phyloP scores from a whole-genome alignment of 805 yeast species.

The Millerozyma acaciae region DNA sequence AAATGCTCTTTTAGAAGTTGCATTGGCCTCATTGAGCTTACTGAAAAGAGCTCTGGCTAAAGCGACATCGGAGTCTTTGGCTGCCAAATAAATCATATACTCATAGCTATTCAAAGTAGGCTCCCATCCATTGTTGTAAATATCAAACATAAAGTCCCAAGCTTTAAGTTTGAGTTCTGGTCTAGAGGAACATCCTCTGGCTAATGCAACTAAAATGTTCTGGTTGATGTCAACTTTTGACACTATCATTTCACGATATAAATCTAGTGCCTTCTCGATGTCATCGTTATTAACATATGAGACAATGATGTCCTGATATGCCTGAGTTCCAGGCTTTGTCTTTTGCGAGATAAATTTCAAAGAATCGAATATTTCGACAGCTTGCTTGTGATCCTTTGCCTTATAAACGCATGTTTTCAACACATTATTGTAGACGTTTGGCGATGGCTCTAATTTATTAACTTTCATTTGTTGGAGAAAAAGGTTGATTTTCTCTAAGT shows the following conservation, averaged over 20 bases:
- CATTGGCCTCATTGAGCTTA: slow-evolving; percentile 35
- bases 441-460: slow-evolving; percentile 38
- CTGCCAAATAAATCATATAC: slow-evolving; percentile 71
- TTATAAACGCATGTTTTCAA: slow-evolving; percentile 58
- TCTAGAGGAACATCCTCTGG: slow-evolving; percentile 63
- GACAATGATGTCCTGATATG: slow-evolving; percentile 71
- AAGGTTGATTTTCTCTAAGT: slow-evolving; percentile 36
- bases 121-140: slow-evolving; percentile 43
- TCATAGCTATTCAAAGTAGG: slow-evolving; percentile 52
- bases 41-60: slow-evolving; percentile 65
- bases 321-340: slow-evolving; percentile 62
- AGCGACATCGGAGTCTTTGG: slow-evolving; percentile 72
- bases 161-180: slow-evolving; percentile 50
- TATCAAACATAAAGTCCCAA: slow-evolving; percentile 74
- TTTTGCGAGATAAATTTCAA: slow-evolving; percentile 73
- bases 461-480: slow-evolving; percentile 35
- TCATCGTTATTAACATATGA: slow-evolving; percentile 60
- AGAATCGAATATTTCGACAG: slow-evolving; percentile 71
- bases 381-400: slow-evolving; percentile 50
- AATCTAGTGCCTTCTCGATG: slow-evolving; percentile 70
- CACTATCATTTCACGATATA: slow-evolving; percentile 63
- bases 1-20: slow-evolving; percentile 38
- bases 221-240: slow-evolving; percentile 27
- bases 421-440: slow-evolving; percentile 50
- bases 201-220: slow-evolving; percentile 48